A percentile compares a stretch with the other conserved stretches of the same genome.
phyloP scores from a whole-genome alignment of 495 filamentous ascomycete species.

The Annulohypoxylon moriforme region DNA sequence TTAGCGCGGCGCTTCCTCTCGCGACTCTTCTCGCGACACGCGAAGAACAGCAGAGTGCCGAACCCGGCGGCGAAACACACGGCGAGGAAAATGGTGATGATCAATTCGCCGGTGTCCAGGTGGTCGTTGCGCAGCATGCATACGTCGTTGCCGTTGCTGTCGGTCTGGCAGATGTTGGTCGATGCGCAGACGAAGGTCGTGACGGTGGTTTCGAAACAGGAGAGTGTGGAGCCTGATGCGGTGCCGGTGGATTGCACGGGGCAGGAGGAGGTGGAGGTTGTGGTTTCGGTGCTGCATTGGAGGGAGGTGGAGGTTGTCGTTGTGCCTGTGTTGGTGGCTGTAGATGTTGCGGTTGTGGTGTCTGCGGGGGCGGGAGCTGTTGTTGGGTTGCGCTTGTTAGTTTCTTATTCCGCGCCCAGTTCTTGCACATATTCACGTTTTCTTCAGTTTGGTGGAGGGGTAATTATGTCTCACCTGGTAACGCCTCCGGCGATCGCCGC shows the following conservation, averaged over 20 bases:
- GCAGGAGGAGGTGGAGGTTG: slow-evolving; percentile 48
- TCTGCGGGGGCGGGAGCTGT: slow-evolving; percentile 26
- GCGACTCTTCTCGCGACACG: slow-evolving; percentile 52
- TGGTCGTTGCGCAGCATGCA: slow-evolving; percentile 58
- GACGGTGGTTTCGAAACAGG: slow-evolving; percentile 53
- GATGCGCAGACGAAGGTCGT: slow-evolving; percentile 54
- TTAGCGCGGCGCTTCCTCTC: slow-evolving; percentile 48
- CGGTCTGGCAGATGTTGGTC: slow-evolving; percentile 56
- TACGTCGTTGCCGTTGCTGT: slow-evolving; percentile 45
- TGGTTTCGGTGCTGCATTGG: slow-evolving; percentile 54
- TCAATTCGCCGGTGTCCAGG: slow-evolving; percentile 51
- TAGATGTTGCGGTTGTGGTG: slow-evolving; percentile 15
- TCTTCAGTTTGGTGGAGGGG: neutral
- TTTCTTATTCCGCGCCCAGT: neutral
- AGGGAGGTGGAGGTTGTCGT: slow-evolving; percentile 21
- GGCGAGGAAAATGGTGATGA: slow-evolving; percentile 58
- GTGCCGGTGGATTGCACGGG: slow-evolving; percentile 52
- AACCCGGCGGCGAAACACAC: slow-evolving; percentile 44
- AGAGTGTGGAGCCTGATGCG: slow-evolving; percentile 42
- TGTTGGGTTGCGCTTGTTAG: neutral
- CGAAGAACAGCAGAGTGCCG: slow-evolving; percentile 53
- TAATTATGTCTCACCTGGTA: slow-evolving; percentile 29
- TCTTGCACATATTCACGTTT: neutral
- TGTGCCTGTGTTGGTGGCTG: slow-evolving; percentile 12
- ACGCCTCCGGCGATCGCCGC: slow-evolving; percentile 40